Conservation (phyloP, 305 asterid species). For the Fraxinus velutina region DNA sequence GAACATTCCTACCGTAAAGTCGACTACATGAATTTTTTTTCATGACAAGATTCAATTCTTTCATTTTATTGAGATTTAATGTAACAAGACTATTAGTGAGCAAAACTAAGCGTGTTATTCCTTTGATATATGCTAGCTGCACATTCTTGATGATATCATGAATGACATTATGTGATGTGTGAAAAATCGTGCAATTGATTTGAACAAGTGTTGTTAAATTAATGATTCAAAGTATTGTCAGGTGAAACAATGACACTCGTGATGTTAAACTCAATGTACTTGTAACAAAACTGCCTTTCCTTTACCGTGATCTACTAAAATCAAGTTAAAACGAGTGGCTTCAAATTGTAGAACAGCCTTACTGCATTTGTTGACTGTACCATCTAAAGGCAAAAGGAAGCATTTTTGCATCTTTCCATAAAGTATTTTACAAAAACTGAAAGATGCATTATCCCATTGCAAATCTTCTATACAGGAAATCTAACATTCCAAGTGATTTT, state of each 20-base stretch:
- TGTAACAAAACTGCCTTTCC: no score
- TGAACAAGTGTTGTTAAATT: no score
- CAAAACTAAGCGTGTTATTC: no score
- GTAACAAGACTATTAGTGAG: neutral
- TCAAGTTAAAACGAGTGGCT: neutral
- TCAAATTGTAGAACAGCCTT: neutral
- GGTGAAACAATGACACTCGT: no score
- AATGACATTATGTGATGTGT: no score
- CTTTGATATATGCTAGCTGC: no score
- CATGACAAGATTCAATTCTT: neutral
- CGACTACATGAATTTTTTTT: neutral
- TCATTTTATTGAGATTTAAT: no score
- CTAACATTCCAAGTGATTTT: slow-evolving; percentile 30
- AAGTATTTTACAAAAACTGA: neutral
- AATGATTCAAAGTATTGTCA: no score
- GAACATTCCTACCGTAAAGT: neutral
- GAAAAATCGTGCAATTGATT: no score
- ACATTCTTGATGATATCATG: no score
- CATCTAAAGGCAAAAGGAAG: neutral
- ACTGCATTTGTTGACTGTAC: neutral
- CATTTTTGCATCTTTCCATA: neutral
- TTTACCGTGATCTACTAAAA: no score
- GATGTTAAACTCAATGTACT: no score
- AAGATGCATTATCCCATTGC: neutral
- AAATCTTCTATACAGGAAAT: neutral